Evolutionary conservation across 768 basidiomycete species (phyloP).

Genomic region (Dioszegia crocea): DNA sequence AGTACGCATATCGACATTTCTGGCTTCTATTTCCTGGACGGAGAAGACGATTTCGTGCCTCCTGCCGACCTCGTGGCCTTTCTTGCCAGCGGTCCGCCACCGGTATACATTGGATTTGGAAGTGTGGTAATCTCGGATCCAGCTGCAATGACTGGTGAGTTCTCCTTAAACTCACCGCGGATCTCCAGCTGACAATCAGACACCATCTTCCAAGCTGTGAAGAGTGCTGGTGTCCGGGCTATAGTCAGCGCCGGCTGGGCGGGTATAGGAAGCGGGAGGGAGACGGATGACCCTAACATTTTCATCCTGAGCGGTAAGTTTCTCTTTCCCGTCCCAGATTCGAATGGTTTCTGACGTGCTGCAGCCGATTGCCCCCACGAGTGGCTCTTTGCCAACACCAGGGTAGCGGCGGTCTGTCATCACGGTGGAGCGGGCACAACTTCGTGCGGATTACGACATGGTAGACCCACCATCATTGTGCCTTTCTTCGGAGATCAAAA

Average conservation of each 20-base stretch:
- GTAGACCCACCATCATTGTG: conserved; percentile 57
- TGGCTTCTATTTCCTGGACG: conserved; percentile 63
- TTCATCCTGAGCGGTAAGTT: conserved; percentile 55
- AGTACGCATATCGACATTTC: conserved; percentile 62
- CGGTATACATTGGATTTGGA: conserved; percentile 66
- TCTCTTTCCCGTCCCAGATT: background rate
- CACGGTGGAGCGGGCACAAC: conserved; percentile 63
- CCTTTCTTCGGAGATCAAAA: conserved; percentile 62
- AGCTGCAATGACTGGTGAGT: conserved; percentile 55
- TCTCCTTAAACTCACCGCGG: background rate
- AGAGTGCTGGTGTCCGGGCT: conserved; percentile 57
- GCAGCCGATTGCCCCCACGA: conserved; percentile 60
- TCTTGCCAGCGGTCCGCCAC: conserved; percentile 55
- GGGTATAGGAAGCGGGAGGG: conserved; percentile 55
- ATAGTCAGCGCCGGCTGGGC: conserved; percentile 66
- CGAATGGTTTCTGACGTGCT: background rate
- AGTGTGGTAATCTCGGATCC: conserved; percentile 62
- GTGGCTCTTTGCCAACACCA: conserved; percentile 59
- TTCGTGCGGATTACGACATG: conserved; percentile 59
- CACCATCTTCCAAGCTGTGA: conserved; percentile 59
- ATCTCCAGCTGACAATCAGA: background rate
- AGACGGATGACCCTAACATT: conserved; percentile 54
- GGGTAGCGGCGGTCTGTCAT: conserved; percentile 60
- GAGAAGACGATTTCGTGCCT: conserved; percentile 56
- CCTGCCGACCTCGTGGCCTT: conserved; percentile 55